Evolutionary conservation across 2,329 filamentous ascomycete species (phyloP).

Genomic region (Diaporthe ampelina): DNA sequence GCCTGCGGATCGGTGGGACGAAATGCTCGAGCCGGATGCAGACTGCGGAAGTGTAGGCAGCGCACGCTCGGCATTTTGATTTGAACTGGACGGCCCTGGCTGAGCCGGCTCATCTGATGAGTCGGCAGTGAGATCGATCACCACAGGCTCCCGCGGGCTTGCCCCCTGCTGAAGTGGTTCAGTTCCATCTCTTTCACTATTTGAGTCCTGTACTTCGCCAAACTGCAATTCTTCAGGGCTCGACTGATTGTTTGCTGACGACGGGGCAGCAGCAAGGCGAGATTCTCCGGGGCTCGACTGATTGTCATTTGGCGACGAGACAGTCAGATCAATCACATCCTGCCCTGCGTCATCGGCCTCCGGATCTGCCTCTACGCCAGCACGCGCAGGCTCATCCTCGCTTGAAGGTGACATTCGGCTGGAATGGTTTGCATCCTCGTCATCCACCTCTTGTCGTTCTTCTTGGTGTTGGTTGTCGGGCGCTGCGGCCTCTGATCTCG

Average conservation of each 20-base stretch:
- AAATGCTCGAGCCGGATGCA: conserved; percentile 9
- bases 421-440: conserved; percentile 1
- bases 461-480: conserved; percentile 49
- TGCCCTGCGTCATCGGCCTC: background rate
- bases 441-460: conserved; percentile 38
- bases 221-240: no score
- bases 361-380: conserved; percentile 18
- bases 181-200: background rate
- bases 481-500: conserved; percentile 7
- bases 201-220: background rate
- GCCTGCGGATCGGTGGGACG: conserved; percentile 18
- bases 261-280: no score
- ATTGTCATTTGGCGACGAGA: conserved; percentile 3
- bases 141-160: conserved; percentile 20
- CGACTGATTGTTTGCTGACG: no score
- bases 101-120: conserved; percentile 12
- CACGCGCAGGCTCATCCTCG: conserved; percentile 7
- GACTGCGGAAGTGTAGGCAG: conserved; percentile 32
- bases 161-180: background rate
- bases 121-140: conserved; percentile 41
- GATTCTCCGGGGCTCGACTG: background rate
- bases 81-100: conserved; percentile 23
- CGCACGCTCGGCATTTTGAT: conserved; percentile 37
- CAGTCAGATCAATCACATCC: conserved; percentile 36
- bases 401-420: conserved; percentile 38